Base-by-base conservation (phyloP, 2,329 filamentous ascomycete genomes). In the Diaporthe eres region DNA sequence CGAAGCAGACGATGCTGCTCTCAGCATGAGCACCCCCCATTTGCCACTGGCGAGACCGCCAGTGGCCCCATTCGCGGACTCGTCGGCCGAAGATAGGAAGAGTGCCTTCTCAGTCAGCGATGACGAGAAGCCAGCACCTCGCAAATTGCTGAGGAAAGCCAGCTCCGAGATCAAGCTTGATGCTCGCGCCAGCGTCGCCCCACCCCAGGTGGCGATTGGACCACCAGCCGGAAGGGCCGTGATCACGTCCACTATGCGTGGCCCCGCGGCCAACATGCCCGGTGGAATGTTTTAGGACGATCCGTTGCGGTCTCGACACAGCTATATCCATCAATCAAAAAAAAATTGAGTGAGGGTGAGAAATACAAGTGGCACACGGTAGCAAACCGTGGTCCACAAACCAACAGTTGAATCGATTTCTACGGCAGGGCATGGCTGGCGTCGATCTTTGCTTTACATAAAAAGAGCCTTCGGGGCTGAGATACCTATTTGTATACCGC, bases 111-210 rank as follows among this genome's bases (percentile, higher is more conserved):
- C 79, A 2, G 68, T 78, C 17, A 83, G 81, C 72, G 85, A 88
- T 39, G 85, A 88, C n/a, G 86, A 88, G 22, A 84, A 84, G 10
- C 79, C 78, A 17, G 83, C 79, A 34, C 76, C 81, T 55, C 84
- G 84, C 22, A 85, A 85, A 55, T 82, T 84, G 42, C 81, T 88
- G 47, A 86, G 86, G 73, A 87, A 88, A 79, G 82, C 85, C 31
- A 83, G 82, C 6, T 84, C 84, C 67, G 87, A 89, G 70, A 83
- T 82, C 34, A 83, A 82, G 37, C 58, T 58, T 76, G 73, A 77
- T 44, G 28, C 58, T 72, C 55, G 74, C 76, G 65, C 74, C 72
- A 77, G 79, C 65, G 71, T 78, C 22, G 79, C 79, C 25, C 72
- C 80, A 49, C 80, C 82, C 4, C 79, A 81, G 42, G 78, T 82